Base-by-base conservation (phyloP, 495 filamentous ascomycete genomes). In the Delitschia confertaspora region DNA sequence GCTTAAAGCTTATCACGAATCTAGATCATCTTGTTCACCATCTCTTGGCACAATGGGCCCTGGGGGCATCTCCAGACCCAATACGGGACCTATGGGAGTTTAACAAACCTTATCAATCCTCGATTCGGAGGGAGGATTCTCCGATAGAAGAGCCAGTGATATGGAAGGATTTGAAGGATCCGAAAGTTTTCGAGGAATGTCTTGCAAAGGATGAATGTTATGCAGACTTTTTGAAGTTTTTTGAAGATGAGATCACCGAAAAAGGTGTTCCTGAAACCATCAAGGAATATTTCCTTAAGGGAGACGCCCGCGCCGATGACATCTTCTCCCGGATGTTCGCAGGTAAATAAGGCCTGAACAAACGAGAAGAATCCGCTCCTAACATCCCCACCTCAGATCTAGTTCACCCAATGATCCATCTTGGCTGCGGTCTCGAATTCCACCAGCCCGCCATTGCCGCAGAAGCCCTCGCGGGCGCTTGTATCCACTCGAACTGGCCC, bases 231-330 rank as follows among this genome's bases (percentile, higher is more conserved):
- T 10, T 45, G 17, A 16, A 3, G 3, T 35, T 35, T 35, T 45
- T 45, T 32, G 17, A 45, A 45, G 18, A 22, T 5, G 41, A 45
- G 14, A 35, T 45, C 18, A 11, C 29, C 31, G n/a, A 35, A 16
- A 45, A 45, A 22, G 31, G 41, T 14, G 10, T 34, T 29, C 29
- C 4, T 17, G 41, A 30, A 9, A 35, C 39, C 4, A 11, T 47
- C 3, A 30, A 29, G 3, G 44, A 47, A 19, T 47, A 31, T 17
- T 2, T 47, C 7, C 39, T 47, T 17, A 39, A 30, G 22, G 34
- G 44, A 7, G 44, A 47, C 19, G 35, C 34, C 6, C n/a, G 25
- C 14, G 44, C 44, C 3, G 34, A 47, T 39, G 44, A 47, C 25
- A 31, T 47, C 22, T 35, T 47, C 3, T 21, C 9, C 7, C 29